Percentiles rank a stretch among this genome's conserved stretches.
Conservation (phyloP, 495 filamentous ascomycete genomes). For the Neurospora sp. region DNA sequence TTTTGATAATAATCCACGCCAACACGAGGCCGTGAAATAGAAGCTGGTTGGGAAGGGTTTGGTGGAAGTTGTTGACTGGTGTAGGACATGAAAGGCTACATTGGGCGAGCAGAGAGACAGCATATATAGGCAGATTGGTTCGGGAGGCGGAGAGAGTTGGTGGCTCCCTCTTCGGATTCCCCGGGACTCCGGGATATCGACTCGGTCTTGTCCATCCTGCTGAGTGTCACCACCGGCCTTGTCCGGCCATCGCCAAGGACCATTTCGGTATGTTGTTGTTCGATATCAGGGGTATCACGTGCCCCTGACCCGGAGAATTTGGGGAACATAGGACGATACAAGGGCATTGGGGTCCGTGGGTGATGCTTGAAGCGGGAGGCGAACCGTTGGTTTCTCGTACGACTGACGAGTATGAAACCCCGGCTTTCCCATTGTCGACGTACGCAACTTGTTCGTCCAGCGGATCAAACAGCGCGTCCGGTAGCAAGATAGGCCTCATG, state of each 20-base stretch:
- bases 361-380: neutral
- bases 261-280: conserved; percentile 2
- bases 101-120: neutral
- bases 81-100: neutral
- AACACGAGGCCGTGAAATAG: no score
- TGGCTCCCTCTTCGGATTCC: neutral
- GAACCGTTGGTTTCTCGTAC: conserved; percentile 12
- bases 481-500: conserved; percentile 2
- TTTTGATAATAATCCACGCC: neutral
- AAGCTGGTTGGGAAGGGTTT: neutral
- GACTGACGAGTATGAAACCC: conserved; percentile 6
- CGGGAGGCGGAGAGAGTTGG: neutral
- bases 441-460: neutral
- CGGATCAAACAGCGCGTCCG: neutral
- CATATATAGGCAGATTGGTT: neutral
- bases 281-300: conserved; percentile 22
- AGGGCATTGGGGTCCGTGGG: neutral
- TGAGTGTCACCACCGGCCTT: neutral
- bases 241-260: neutral
- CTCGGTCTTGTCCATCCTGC: neutral
- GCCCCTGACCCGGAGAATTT: neutral
- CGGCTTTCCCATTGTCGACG: conserved; percentile 3
- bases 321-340: neutral
- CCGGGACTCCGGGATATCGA: neutral
- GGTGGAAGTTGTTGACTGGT: neutral